A percentile compares a stretch with the other conserved stretches of the same genome.
phyloP scores from a whole-genome alignment of 441 rosid genomes.

The Erodium trifolium region DNA sequence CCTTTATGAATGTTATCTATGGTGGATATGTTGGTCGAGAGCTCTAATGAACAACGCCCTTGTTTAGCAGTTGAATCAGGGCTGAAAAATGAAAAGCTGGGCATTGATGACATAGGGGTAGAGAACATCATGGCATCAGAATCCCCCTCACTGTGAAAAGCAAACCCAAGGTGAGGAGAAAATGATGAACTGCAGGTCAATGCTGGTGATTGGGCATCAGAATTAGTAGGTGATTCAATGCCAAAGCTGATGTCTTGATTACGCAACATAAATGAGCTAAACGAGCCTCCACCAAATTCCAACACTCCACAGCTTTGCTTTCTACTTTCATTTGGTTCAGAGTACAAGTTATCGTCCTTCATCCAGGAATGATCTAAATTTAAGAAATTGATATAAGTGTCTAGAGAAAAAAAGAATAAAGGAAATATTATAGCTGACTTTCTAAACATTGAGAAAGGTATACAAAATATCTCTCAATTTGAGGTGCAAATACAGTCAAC shows the following conservation, averaged over 20 bases:
- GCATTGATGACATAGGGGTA: conserved; percentile 39
- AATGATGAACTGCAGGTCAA: conserved; percentile 39
- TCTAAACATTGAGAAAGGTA: neutral
- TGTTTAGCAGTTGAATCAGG: conserved; percentile 27
- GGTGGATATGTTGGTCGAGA: conserved; percentile 15
- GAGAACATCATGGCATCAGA: conserved; percentile 29
- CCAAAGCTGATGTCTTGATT: conserved; percentile 62
- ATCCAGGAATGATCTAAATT: conserved; percentile 45
- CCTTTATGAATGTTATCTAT: conserved; percentile 28
- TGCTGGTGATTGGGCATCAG: conserved; percentile 33
- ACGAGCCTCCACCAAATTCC: conserved; percentile 32
- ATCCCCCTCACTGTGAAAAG: conserved; percentile 28
- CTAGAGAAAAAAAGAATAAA: neutral
- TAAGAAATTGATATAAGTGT: conserved; percentile 13
- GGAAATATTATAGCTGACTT: neutral
- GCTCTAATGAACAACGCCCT: conserved; percentile 17
- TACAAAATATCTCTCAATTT: neutral
- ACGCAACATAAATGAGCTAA: conserved; percentile 29
- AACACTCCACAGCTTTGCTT: conserved; percentile 24
- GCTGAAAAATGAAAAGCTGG: conserved; percentile 52
- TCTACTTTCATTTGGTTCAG: conserved; percentile 17
- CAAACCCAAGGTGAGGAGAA: conserved; percentile 36
- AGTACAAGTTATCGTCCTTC: conserved; percentile 24
- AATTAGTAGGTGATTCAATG: conserved; percentile 26
- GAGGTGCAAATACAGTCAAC: neutral